These are phyloP conservation scores for Melaleuca quinquenervia DNA, from an alignment of 345 rosid genomes.

Conservation along the genomic window DNA sequence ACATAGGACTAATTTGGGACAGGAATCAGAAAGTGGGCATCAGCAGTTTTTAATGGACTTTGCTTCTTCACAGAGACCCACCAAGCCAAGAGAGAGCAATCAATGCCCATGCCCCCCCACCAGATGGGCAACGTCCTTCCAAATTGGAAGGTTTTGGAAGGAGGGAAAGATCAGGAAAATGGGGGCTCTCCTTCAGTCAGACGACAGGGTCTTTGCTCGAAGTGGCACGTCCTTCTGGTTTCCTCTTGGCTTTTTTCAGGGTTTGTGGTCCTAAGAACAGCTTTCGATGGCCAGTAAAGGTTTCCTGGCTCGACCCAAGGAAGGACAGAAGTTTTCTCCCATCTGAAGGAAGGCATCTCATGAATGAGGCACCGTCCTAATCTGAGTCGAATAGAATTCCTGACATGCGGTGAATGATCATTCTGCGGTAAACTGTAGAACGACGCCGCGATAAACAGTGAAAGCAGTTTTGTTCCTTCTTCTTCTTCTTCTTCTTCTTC, in stretches of 20 bases:
- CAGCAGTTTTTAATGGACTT: background rate
- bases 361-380: background rate
- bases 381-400: background rate
- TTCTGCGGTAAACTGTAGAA: background rate
- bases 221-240: background rate
- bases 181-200: background rate
- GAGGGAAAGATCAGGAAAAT: background rate
- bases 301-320: background rate
- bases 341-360: background rate
- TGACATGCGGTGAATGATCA: background rate
- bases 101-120: background rate
- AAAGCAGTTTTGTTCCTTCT: background rate
- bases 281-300: background rate
- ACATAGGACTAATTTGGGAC: no score
- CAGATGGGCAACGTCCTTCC: background rate
- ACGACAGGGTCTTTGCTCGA: background rate
- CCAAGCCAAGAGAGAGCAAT: background rate
- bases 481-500: no score
- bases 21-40: background rate
- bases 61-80: background rate
- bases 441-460: background rate
- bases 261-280: background rate
- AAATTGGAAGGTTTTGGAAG: background rate
- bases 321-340: background rate
- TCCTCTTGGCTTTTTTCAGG: background rate